phyloP scores from a whole-genome alignment of 192 early-diverging fungal species.

The Mortierella hygrophila region DNA sequence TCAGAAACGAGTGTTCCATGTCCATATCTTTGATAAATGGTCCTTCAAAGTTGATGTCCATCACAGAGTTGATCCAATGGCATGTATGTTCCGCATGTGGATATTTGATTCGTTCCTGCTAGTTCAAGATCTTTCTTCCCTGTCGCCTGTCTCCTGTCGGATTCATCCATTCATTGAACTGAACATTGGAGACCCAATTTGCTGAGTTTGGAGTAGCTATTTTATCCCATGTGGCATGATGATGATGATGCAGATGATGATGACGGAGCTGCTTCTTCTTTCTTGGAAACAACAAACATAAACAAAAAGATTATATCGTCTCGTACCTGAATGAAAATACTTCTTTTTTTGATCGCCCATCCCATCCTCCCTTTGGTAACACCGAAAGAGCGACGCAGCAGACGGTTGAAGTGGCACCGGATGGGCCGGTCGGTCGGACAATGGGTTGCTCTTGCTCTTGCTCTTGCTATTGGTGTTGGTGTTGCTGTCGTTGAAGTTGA shows the following conservation, averaged over 20 bases:
- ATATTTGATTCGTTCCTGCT: not conserved
- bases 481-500: not conserved
- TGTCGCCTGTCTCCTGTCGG: no score
- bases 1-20: no score
- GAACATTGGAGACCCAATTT: conserved; percentile 1
- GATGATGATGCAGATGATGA: not conserved
- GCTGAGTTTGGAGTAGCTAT: not conserved
- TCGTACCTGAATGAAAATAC: conserved; percentile 6
- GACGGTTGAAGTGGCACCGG: not conserved
- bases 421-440: not conserved
- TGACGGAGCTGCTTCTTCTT: not conserved
- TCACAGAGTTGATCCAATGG: not conserved
- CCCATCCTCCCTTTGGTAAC: not conserved
- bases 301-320: not conserved
- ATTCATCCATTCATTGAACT: not conserved
- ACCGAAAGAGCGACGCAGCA: not conserved
- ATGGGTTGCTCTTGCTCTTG: not conserved
- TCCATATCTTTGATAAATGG: no score
- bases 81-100: not conserved
- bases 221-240: conserved; percentile 4
- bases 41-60: not conserved
- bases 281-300: not conserved
- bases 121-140: not conserved
- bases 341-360: not conserved
- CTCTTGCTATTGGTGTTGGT: not conserved